phyloP scores from a whole-genome alignment of 129 eudicot species.

The Heracleum sosnowskyi region DNA sequence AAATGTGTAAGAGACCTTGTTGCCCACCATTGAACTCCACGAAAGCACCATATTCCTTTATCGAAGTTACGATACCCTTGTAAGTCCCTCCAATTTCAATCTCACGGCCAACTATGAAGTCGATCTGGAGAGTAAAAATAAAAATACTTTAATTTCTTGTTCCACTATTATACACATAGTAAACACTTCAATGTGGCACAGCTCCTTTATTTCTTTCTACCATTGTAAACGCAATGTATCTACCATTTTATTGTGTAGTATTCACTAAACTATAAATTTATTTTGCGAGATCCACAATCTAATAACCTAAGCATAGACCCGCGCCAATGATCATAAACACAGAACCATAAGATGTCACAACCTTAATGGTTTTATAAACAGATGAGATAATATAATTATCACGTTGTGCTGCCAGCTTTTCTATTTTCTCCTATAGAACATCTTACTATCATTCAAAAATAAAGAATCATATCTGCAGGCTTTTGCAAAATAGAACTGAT shows the following conservation, averaged over 20 bases:
- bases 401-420: neutral
- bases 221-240: neutral
- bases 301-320: neutral
- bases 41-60: constrained; percentile 95
- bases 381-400: neutral
- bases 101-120: constrained; percentile 81
- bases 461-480: neutral
- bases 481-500: neutral
- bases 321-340: neutral
- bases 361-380: neutral
- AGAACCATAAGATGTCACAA: neutral
- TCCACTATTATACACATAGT: neutral
- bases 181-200: neutral
- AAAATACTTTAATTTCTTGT: constrained; percentile 6
- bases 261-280: neutral
- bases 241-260: neutral
- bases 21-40: constrained; percentile 99
- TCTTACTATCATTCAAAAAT: neutral
- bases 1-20: constrained; percentile 90
- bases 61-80: constrained; percentile 64
- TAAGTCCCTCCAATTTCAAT: constrained; percentile 83
- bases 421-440: neutral
- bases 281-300: neutral
- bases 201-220: neutral
- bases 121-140: constrained; percentile 42